phyloP scores from a whole-genome alignment of 1,284 basidiomycete species.

The Sanghuangporus weigelae region DNA sequence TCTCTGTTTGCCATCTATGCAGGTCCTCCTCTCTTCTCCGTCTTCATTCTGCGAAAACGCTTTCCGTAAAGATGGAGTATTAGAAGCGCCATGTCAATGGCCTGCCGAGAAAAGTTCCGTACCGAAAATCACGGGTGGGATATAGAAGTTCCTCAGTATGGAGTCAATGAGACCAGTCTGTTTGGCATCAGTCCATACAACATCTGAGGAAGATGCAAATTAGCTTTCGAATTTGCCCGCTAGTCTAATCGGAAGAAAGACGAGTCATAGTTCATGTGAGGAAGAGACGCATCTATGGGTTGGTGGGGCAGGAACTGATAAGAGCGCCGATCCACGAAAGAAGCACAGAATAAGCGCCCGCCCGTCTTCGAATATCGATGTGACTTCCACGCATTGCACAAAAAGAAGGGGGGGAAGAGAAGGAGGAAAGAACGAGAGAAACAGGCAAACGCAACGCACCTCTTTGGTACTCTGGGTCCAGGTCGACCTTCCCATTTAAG shows the following conservation, averaged over 20 bases:
- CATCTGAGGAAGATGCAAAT: slow-evolving; percentile 35
- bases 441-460: slow-evolving; percentile 33
- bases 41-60: slow-evolving; percentile 49
- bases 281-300: background rate
- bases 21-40: slow-evolving; percentile 49
- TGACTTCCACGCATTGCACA: background rate
- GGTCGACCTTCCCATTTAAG: slow-evolving; percentile 48
- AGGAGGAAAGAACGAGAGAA: background rate
- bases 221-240: background rate
- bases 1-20: slow-evolving; percentile 75
- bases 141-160: slow-evolving; percentile 66
- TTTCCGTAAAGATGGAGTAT: slow-evolving; percentile 19
- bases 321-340: background rate
- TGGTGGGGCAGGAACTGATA: background rate
- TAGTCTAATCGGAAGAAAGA: background rate
- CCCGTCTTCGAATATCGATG: background rate
- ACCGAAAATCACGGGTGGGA: slow-evolving; percentile 71
- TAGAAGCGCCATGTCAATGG: background rate
- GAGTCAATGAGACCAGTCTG: slow-evolving; percentile 72
- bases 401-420: background rate
- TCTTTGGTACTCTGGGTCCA: slow-evolving; percentile 73
- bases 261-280: background rate
- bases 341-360: background rate
- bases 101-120: slow-evolving; percentile 18
- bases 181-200: slow-evolving; percentile 68